Evolutionary conservation across 495 filamentous ascomycete species (phyloP).

Genomic region (Lineolata rhizophorae): DNA sequence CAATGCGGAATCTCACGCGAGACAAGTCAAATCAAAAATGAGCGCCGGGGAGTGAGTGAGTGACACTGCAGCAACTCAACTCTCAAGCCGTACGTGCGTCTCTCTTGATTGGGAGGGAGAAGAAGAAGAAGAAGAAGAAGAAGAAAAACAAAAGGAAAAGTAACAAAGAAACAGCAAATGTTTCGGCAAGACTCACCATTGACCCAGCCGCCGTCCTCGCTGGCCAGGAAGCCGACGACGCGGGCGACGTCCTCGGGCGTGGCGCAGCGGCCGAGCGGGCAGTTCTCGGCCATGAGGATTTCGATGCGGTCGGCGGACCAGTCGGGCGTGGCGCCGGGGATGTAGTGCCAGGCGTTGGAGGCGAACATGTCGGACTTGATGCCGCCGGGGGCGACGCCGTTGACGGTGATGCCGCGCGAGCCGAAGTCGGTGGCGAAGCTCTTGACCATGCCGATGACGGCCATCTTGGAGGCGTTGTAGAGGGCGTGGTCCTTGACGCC

Average conservation of each 20-base stretch:
- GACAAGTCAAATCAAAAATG: background rate
- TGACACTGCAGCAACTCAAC: too few relatives aligned
- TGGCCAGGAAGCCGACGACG: conserved; percentile 31
- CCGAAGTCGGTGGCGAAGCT: conserved; percentile 55
- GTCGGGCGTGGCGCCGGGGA: conserved; percentile 20
- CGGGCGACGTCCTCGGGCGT: conserved; percentile 35
- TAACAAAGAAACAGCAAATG: too few relatives aligned
- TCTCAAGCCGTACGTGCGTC: too few relatives aligned
- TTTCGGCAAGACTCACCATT: conserved; percentile 27
- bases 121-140: too few relatives aligned
- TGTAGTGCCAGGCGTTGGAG: conserved; percentile 42
- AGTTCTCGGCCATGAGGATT: conserved; percentile 20
- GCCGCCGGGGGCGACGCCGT: conserved; percentile 53
- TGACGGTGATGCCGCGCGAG: conserved; percentile 50
- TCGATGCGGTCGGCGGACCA: conserved; percentile 22
- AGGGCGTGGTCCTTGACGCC: conserved; percentile 52
- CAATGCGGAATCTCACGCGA: conserved; percentile 1
- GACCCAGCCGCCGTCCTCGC: conserved; percentile 36
- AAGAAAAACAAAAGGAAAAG: too few relatives aligned
- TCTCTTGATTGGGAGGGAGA: background rate
- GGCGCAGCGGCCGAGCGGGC: conserved; percentile 31
- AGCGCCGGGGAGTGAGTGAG: too few relatives aligned
- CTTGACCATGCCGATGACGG: conserved; percentile 59
- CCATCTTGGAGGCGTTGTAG: conserved; percentile 57
- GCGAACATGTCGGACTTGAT: conserved; percentile 66